Percentiles rank a stretch among this genome's conserved stretches.
These are phyloP conservation scores for Penicillium sp. DNA, from an alignment of 2,329 filamentous ascomycete species.

Conservation along the genomic window DNA sequence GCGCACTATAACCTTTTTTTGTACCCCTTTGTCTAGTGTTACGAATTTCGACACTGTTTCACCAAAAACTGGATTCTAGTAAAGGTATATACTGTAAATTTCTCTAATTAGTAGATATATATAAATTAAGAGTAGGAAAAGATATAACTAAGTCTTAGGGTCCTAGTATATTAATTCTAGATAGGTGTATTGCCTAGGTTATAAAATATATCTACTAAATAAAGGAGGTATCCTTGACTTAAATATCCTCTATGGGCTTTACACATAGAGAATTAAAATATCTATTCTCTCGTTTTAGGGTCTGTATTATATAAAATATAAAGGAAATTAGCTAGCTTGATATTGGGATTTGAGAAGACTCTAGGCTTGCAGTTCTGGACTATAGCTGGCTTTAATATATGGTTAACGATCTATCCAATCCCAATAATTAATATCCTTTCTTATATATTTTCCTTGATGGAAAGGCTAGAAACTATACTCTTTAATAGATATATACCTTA, in stretches of 20 bases:
- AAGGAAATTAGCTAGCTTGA: conserved; percentile 15
- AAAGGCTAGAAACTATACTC: conserved; percentile 6
- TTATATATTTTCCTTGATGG: conserved; percentile 13
- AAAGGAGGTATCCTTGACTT: neutral
- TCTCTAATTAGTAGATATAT: neutral
- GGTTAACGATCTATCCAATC: neutral
- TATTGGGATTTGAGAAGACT: conserved; percentile 10
- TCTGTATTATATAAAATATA: conserved; percentile 8
- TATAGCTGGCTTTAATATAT: conserved; percentile 4
- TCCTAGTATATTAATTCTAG: neutral
- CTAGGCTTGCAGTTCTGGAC: conserved; percentile 6
- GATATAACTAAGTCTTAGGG: neutral
- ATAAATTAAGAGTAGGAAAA: neutral
- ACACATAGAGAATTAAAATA: neutral
- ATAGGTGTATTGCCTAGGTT: neutral
- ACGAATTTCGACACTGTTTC: neutral
- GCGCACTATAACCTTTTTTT: neutral
- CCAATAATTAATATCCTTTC: conserved; percentile 9
- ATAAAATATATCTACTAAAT: neutral
- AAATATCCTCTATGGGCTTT: neutral
- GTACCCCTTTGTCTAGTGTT: neutral
- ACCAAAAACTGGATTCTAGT: neutral
- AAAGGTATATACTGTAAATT: neutral
- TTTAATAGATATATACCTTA: conserved; percentile 10
- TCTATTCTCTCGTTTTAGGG: neutral